Base-by-base conservation (phyloP, 345 rosid species). In the Rhodomyrtus tomentosa region DNA sequence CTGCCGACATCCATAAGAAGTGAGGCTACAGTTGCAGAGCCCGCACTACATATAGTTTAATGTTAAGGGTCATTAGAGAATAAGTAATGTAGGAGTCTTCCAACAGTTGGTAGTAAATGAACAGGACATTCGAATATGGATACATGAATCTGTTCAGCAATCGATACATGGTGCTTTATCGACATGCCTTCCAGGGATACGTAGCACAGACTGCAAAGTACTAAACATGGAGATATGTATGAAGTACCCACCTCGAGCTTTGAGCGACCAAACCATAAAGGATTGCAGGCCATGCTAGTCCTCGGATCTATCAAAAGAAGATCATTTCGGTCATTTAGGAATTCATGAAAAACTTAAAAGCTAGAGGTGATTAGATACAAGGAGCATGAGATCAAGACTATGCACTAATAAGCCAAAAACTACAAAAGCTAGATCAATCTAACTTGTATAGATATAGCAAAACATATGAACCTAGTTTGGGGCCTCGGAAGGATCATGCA, bases 201-300 rank as follows among this genome's bases (percentile, higher is more conserved):
- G 12, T 40, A 62, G 45, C 76, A 32, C 24, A 54, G 56, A 32
- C 45, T 62, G 42, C 76, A 62, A 20, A 68, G 45, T 32, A 32
- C 45, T 32, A 32, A 68, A 68, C 45, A 32, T 32, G 76, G 76
- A 68, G 24, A 68, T 32, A n/a, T 68, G 9, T 68, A 68, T 32
- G 76, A 68, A 68, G 45, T 68, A 68, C 76, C 76, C 24, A 68
- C 99, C 99, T 96, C 84, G 98, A 98, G 90, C 99, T 95, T 92
- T 96, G 99, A 90, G 98, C 96, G 80, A 96, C 96, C 95, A 93
- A 93, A 85, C 99, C 99, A 84, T 94, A 95, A 82, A 96, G 96
- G 89, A 93, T 84, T 58, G 97, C 95, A 29, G 99, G 99, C 98
- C 98, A 95, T 38, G 98, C 98, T 80, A 92, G 89, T 80, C 95